These are phyloP conservation scores for Tulasnella sp. DNA, from an alignment of 768 basidiomycete genomes.

Conservation along the genomic window DNA sequence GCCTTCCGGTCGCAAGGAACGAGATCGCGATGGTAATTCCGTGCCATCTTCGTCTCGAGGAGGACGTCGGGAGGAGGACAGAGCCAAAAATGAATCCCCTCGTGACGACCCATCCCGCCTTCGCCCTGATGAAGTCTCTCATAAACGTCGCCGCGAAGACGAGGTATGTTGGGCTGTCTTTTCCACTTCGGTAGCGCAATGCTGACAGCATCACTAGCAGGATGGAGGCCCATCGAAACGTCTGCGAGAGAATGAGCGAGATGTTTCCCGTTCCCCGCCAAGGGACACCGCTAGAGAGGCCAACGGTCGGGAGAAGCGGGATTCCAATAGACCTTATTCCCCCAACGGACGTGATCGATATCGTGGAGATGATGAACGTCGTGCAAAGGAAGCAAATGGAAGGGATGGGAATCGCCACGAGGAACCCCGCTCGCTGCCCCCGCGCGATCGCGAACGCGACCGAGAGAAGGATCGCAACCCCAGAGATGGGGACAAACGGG, in stretches of 20 bases:
- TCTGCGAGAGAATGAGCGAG: constrained; percentile 3
- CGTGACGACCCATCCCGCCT: not conserved
- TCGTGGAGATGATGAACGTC: constrained; percentile 10
- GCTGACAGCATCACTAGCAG: constrained; percentile 3
- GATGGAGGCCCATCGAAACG: constrained; percentile 23
- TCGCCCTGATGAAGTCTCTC: constrained; percentile 20
- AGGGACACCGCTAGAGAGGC: constrained; percentile 7
- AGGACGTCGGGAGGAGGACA: constrained; percentile 20
- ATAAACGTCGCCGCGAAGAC: constrained; percentile 28
- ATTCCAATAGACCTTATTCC: not conserved
- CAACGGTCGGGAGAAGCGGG: constrained; percentile 14
- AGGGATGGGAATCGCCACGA: constrained; percentile 11
- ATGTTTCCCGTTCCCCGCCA: not conserved
- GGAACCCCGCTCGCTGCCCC: not conserved
- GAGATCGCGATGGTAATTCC: constrained; percentile 10
- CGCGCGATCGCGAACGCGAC: constrained; percentile 19
- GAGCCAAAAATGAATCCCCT: not conserved
- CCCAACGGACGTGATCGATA: constrained; percentile 25
- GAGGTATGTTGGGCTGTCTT: constrained; percentile 20
- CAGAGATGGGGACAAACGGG: not conserved
- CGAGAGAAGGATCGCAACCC: constrained; percentile 8
- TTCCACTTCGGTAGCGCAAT: not conserved
- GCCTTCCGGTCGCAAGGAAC: constrained; percentile 12
- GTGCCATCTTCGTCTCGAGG: not conserved
- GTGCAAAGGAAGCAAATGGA: not conserved